Base-by-base conservation (phyloP, 2,329 filamentous ascomycete genomes). In the Thermochaetoides dissita region DNA sequence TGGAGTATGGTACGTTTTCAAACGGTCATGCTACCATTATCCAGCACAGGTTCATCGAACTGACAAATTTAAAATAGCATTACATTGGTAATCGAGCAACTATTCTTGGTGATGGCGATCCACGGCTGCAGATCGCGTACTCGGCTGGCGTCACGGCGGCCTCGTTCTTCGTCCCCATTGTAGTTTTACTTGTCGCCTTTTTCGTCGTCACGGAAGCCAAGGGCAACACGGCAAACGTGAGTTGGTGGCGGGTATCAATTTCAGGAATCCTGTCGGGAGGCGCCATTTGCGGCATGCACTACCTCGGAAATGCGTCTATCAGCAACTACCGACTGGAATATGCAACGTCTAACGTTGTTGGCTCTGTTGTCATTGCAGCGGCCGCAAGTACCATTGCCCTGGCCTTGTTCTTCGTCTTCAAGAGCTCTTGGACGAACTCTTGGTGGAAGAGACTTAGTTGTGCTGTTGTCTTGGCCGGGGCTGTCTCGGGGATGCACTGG, bases 401-500 rank as follows among this genome's bases (percentile, higher is more conserved):
- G 35, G 69, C 76, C 0, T 66, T 87, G 6, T 93, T 93, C 64
- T 93, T 91, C 61, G 72, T 81, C 43, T 78, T 82, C 59, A 74
- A 80, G 49, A 75, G 80, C 10, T 71, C 74, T 10, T 94, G 85
- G 84, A 83, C 81, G 38, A 81, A 79, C 53, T 75, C 73, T 10
- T 85, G 81, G 74, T 87, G 80, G 80, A 84, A 85, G 56, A 69
- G 84, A 45, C 61, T 71, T 8, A 53, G 78, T 2, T 84, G 79
- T 46, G 81, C 80, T 8, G 62, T 76, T 37, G 60, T 87, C 11
- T 68, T 93, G 34, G 81, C 83, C 7, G 67, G 73, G 10, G 84
- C 81, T 34, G 82, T 91, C 2, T 87, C 80, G 8, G 84, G 83
- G 1, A 91, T 93, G 85, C 85, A 93, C 61, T 93, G 84, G 81